Evolutionary conservation across 1,139 yeast species (phyloP), one percentile per base, ranked within the genome.

Genomic region (Blastobotrys arbuscula): DNA sequence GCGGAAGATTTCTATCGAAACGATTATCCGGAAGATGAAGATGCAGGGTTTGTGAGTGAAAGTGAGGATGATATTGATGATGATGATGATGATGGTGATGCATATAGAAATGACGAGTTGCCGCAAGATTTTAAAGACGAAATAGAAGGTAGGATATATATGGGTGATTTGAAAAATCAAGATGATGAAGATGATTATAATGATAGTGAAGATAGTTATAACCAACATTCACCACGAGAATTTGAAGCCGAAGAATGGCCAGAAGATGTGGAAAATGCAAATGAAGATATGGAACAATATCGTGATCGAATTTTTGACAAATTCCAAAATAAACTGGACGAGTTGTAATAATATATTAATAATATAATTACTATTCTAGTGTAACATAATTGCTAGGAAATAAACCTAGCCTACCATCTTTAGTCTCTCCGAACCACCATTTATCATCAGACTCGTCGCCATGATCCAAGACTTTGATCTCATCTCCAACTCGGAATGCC

Each of bases 11-110:
- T 82, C 60, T 92, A 92, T 64, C 81, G 82, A 59, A 92, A 92
- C 66, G 97, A 92, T 61, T 92, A 92, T 61, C 98, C 98, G 0
- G 95, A 88, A 48, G 96, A 88, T 60, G 96, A 87, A 3, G 52
- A 52, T n/a, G 54, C 50, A 20, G 59, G 53, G 19, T 47, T 39
- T n/a, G 43, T 46, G 12, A n/a, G 24, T 18, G 55, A 49, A 19
- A 49, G 44, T 26, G 42, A 47, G 12, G 34, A 31, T 36, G 39
- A 30, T 9, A 19, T 19, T 10, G 30, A 4, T 13, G 42, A 51
- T 47, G 16, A 26, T 26, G 53, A 48, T 37, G 58, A 53, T 33
- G 59, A 50, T n/a, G 53, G 44, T 37, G 58, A 52, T 33, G 59
- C 48, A 13, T 38, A 21, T 19, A 15, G 37, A 16, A 39, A 45